Percentiles rank a stretch among this genome's conserved stretches.
Evolutionary conservation across 2,329 filamentous ascomycete species (phyloP).

Genomic region (Pseudogymnoascus pannorum): DNA sequence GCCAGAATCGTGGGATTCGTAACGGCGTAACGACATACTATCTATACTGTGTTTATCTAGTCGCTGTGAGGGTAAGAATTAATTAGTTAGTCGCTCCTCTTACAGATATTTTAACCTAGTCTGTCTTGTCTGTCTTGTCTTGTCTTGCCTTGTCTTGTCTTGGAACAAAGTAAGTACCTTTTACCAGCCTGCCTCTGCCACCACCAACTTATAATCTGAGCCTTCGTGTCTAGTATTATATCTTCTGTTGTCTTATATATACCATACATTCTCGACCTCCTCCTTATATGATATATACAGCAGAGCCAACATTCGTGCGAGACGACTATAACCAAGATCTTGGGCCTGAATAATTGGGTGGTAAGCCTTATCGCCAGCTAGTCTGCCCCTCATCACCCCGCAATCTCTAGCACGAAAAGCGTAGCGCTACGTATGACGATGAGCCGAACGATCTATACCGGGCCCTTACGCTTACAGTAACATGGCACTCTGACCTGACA

Average conservation of each 20-base stretch:
- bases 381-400: constrained; percentile 7
- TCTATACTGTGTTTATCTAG: not conserved
- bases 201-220: not conserved
- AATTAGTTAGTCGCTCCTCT: not conserved
- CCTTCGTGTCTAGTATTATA: not conserved
- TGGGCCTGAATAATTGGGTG: not conserved
- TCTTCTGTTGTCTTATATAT: not conserved
- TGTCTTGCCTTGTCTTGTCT: not conserved
- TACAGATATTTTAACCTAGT: not conserved
- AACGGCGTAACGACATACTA: not conserved
- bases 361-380: constrained; percentile 6
- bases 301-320: not conserved
- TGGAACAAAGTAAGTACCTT: not conserved
- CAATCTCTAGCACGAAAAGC: not conserved
- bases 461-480: constrained; percentile 7
- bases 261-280: not conserved
- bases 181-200: not conserved
- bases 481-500: constrained; percentile 5
- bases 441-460: not conserved
- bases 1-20: not conserved
- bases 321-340: not conserved
- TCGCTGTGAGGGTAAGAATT: not conserved
- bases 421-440: constrained; percentile 7
- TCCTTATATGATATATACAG: not conserved
- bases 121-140: not conserved